phyloP scores from a whole-genome alignment of 129 eudicot genomes.

The Escallonia herrerae region DNA sequence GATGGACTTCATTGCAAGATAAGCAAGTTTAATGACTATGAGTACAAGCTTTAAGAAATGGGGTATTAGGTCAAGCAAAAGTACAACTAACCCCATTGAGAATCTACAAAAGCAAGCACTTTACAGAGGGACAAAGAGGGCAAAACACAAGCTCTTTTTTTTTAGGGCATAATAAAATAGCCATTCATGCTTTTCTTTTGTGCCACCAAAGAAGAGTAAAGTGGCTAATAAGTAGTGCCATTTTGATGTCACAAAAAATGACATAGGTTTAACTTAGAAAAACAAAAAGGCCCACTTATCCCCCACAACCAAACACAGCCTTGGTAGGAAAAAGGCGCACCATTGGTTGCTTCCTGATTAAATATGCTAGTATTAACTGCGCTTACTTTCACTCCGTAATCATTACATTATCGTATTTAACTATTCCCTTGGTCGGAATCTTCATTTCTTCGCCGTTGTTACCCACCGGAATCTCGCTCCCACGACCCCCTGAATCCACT shows the following conservation, averaged over 20 bases:
- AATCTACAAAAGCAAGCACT: no score
- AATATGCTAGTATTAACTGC: slow-evolving; percentile 18
- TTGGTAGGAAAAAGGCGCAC: slow-evolving; percentile 16
- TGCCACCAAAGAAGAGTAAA: slow-evolving; percentile 8
- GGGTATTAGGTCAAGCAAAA: no score
- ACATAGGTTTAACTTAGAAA: slow-evolving; percentile 9
- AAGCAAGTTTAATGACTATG: no score
- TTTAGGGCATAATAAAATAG: neutral
- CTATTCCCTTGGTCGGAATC: slow-evolving; percentile 35
- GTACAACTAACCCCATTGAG: no score
- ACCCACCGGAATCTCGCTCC: slow-evolving; percentile 32
- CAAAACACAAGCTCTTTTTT: no score
- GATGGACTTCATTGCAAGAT: no score
- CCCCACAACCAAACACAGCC: slow-evolving; percentile 28
- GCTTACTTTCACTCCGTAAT: slow-evolving; percentile 44
- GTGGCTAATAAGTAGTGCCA: no score
- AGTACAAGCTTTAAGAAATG: no score
- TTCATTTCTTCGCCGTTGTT: slow-evolving; percentile 27
- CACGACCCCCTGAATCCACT: slow-evolving; percentile 26
- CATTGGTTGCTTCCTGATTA: slow-evolving; percentile 3
- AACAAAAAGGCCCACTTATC: slow-evolving; percentile 19
- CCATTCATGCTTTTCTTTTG: neutral
- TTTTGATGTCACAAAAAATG: neutral
- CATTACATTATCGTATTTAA: slow-evolving; percentile 33
- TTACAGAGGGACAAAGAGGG: no score